phyloP scores from a whole-genome alignment of 305 asterid genomes.

The Solanum hybrid region DNA sequence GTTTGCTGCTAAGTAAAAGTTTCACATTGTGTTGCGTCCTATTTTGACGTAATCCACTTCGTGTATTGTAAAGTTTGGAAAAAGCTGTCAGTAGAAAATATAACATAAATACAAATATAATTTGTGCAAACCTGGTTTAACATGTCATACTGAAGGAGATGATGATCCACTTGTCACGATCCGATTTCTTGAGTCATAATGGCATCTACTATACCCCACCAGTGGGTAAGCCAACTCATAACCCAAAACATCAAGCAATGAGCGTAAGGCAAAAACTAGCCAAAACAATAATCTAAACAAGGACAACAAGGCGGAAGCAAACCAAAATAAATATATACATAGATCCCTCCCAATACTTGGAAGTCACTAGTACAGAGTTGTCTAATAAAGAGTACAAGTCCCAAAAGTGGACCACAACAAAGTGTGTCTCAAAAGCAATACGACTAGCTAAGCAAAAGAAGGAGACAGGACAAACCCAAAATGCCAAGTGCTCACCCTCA shows the following conservation, averaged over 20 bases:
- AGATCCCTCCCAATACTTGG: neutral
- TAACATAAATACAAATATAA: too few species aligned
- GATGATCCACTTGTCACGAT: neutral
- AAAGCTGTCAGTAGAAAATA: neutral
- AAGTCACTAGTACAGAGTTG: neutral
- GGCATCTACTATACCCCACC: neutral
- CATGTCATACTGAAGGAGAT: neutral
- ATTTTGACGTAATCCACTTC: neutral
- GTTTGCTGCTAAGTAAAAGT: neutral
- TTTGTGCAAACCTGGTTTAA: neutral
- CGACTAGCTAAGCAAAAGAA: neutral
- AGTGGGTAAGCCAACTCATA: too few species aligned
- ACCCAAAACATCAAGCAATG: too few species aligned
- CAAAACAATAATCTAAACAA: too few species aligned
- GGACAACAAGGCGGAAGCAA: neutral
- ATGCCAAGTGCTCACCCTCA: neutral
- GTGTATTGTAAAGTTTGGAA: neutral
- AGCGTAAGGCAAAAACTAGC: too few species aligned
- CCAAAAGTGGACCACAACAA: neutral
- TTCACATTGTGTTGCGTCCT: neutral
- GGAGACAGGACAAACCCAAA: neutral
- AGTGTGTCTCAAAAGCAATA: neutral
- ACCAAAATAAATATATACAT: neutral
- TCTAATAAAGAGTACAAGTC: neutral
- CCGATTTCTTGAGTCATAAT: neutral